Base-by-base conservation (phyloP, 1,139 yeast species). In the Meyerozyma smithsonii region DNA sequence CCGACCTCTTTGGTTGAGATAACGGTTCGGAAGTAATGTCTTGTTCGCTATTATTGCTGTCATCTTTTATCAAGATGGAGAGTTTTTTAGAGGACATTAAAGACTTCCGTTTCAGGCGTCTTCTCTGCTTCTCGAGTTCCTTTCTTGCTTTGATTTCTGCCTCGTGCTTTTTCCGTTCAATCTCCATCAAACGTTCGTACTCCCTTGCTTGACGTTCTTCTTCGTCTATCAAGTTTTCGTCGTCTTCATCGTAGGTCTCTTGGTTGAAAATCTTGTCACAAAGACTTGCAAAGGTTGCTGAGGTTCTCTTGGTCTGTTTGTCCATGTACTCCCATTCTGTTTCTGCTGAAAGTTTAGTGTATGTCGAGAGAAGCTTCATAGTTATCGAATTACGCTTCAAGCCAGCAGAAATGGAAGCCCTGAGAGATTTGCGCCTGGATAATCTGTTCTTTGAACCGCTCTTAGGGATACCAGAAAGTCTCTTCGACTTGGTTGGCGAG, bases 221-320 rank as follows among this genome's bases (percentile, higher is more conserved):
- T 37, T 67, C 72, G 45, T 72, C 77, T 7, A 66, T 59, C 46
- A 72, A 61, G 38, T 61, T 64, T 50, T 75, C 80, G 46, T 79
- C 85, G 42, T 74, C 78, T 50, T 73, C 74, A 48, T 78, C 78
- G 54, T 79, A 78, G 3, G 61, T 66, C 49, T 72, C 76, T 50
- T 72, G 75, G 47, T 78, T 83, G 62, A 84, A 84, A 44, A 84
- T 78, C 57, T 79, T 81, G 61, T 84, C 90, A 67, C 88, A 82
- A 37, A 84, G 66, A 4, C 84, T 74, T 8, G 89, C 92, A 65
- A 84, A 84, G 42, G 85, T 84, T 10, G 87, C 81, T 28, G 87
- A 79, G 2, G 89, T 81, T 61, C 92, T 72, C 61, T 78, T 82
- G 14, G 88, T 80, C 57, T 80, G 87, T 51, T 77, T 79, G 50